Evolutionary conservation across 2,329 filamentous ascomycete genomes (phyloP), one percentile per base, ranked within the genome.

Genomic region (Coniochaeta ligniaria): DNA sequence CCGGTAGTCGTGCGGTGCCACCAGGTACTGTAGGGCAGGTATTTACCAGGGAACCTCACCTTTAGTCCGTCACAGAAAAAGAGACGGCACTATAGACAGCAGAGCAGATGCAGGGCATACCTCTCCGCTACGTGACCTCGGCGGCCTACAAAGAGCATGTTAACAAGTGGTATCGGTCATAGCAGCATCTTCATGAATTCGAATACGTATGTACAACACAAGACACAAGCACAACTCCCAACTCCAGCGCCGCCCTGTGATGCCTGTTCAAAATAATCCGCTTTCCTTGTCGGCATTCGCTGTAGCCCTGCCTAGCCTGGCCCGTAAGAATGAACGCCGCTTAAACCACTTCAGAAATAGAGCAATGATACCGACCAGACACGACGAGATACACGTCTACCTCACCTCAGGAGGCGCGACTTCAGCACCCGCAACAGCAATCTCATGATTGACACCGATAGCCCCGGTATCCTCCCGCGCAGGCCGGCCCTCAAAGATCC

Each of bases 401-500:
- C 68, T 66, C 28, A 75, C 71, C 54, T 76, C 74, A 1, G 73
- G 73, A 20, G 71, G 68, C 41, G 72, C 63, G 1, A 71, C 66
- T 36, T 71, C 71, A 0, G 73, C 80, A 12, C 78, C 83, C 7
- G 83, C 85, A 14, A 84, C 83, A 16, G 84, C 80, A 62, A 89
- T 80, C 60, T 89, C 86, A 63, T 86, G 82, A 66, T 88, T 82
- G 57, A 86, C 81, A 8, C 76, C 80, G 63, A 83, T 80, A 3
- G 76, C 47, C 7, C 22, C 47, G 1, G 79, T 81, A 55, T 82
- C 79, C 31, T 78, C 66, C 14, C 61, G 61, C 73, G 69, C 71
- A 36, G 71, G 76, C 56, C 78, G 76, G n/a, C 82, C 78, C 65
- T 88, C 92, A 70, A 96, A 96, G 20, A 98, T 70, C 47, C 92